Evolutionary conservation across 179 eudicot genomes (phyloP), one percentile per base, ranked within the genome.

Genomic region (Carnegiea gigantea): DNA sequence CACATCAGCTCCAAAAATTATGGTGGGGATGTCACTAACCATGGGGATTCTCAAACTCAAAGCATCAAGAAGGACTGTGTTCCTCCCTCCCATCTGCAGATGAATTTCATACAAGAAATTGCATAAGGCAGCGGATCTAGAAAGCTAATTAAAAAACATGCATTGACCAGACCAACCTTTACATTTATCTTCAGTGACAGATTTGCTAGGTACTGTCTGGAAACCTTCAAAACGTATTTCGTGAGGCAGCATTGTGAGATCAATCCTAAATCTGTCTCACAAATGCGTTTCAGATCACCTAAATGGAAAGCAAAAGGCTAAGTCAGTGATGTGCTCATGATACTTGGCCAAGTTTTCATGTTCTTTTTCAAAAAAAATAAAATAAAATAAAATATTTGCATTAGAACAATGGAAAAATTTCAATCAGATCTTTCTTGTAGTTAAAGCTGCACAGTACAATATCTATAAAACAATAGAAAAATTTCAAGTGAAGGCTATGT

Each of bases 1-100:
- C 9, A 95, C 98, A 90, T 95, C 98, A 81, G 98, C 98, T 67
- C 98, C 98, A 80, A 95, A 95, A 51, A 93, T 92, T 68, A 93
- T 95, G 7, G 98, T 95, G 14, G 98, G 97, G 59, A 88, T 89
- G 80, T 93, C 98, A 80, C 98, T 93, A 15, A 95, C 98, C 83
- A 95, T 84, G 23, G 98, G 98, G 60, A 95, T 90, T 85, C 86
- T 89, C 85, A 91, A 85, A 70, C 86, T 86, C 43, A 95, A 79
- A 38, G 98, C 98, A 75, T 92, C 98, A 75, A 89, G 54, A 40
- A 95, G 92, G 73, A 93, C 98, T 14, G 92, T 93, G 81, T 95
- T 95, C 70, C 98, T 88, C 76, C 98, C 98, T 76, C 97, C 98
- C 88, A 91, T 81, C 98, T 93, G 83, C 13, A 68, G 3, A 75